phyloP scores from a whole-genome alignment of 768 basidiomycete genomes.

The Boletus eberwhitei region DNA sequence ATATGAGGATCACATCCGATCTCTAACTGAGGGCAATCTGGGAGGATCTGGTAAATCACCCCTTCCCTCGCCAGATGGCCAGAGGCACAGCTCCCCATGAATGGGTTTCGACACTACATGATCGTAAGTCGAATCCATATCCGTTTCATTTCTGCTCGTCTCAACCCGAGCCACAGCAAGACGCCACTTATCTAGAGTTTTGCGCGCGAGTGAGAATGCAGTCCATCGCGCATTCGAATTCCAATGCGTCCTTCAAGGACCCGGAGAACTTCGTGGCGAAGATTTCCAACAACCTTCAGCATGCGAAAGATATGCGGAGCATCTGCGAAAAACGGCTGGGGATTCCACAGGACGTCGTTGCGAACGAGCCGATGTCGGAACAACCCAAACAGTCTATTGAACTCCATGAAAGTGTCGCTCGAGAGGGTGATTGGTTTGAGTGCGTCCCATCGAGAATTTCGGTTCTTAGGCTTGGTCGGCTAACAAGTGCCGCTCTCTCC shows the following conservation, averaged over 20 bases:
- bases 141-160: not conserved
- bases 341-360: not conserved
- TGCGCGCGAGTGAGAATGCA: not conserved
- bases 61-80: not conserved
- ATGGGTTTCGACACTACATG: not conserved
- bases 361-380: not conserved
- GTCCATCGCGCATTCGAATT: not conserved
- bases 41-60: not conserved
- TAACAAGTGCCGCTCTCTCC: not conserved
- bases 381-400: not conserved
- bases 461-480: not conserved
- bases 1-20: not conserved
- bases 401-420: not conserved
- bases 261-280: not conserved
- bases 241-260: not conserved
- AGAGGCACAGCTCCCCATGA: not conserved
- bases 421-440: not conserved
- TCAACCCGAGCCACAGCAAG: not conserved
- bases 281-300: not conserved
- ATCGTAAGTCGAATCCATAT: not conserved
- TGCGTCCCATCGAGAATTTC: not conserved
- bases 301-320: not conserved
- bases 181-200: not conserved
- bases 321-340: not conserved
- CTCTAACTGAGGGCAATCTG: not conserved